Percentiles rank a stretch among this genome's conserved stretches.
These are phyloP conservation scores for Amanita molliuscula DNA, from an alignment of 768 basidiomycete genomes.

Conservation along the genomic window DNA sequence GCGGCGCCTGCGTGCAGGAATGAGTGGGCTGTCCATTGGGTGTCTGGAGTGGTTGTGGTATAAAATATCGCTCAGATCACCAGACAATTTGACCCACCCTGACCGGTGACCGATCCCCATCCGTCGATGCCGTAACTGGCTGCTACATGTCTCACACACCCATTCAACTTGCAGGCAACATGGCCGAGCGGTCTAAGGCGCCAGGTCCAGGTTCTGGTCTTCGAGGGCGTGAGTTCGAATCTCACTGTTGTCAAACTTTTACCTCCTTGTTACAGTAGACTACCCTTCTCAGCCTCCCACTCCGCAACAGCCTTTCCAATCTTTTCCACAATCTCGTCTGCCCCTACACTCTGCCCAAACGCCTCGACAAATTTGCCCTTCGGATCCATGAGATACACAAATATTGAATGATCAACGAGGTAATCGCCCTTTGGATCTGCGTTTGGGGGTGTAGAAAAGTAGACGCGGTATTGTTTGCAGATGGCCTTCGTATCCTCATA, in stretches of 20 bases:
- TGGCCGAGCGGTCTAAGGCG: slow-evolving; percentile 56
- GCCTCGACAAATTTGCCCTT: slow-evolving; percentile 91
- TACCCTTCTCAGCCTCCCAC: slow-evolving; percentile 32
- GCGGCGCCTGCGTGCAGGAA: slow-evolving; percentile 44
- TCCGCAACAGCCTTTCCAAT: slow-evolving; percentile 39
- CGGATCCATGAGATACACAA: slow-evolving; percentile 98
- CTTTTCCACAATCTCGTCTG: slow-evolving; percentile 57
- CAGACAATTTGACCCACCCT: too few relatives aligned
- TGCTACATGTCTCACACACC: too few relatives aligned
- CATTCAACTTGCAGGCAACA: slow-evolving; percentile 16
- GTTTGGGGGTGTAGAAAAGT: slow-evolving; percentile 91
- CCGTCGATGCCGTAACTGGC: too few relatives aligned
- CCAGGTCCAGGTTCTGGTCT: slow-evolving; percentile 40
- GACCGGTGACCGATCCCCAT: too few relatives aligned
- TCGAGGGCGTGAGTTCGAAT: slow-evolving; percentile 28
- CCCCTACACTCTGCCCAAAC: slow-evolving; percentile 75
- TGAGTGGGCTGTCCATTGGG: slow-evolving; percentile 7
- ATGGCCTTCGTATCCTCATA: slow-evolving; percentile 76
- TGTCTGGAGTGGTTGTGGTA: background rate
- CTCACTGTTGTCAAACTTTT: slow-evolving; percentile 19
- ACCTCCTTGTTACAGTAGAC: background rate
- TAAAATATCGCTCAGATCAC: background rate
- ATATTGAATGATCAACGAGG: slow-evolving; percentile 94
- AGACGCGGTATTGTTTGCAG: slow-evolving; percentile 95
- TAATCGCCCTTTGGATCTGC: slow-evolving; percentile 89